A percentile compares a stretch with the other conserved stretches of the same genome.
phyloP scores from a whole-genome alignment of 1,139 yeast genomes.

The Kodamaea ohmeri region DNA sequence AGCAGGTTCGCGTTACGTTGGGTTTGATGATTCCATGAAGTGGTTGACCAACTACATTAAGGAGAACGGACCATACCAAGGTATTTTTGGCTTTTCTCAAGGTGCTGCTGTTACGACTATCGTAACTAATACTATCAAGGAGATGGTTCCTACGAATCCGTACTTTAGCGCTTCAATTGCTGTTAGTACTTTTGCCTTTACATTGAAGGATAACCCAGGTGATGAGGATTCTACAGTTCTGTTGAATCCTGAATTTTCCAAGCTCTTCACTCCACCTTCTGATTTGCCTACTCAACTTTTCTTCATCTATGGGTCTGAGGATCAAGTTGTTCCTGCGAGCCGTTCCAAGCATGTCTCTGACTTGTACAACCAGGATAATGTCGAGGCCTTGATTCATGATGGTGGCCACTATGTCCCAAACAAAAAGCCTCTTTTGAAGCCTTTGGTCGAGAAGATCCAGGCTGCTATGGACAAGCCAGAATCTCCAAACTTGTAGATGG shows the following conservation, averaged over 20 bases:
- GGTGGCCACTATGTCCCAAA: conserved; percentile 43
- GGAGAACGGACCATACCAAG: conserved; percentile 82
- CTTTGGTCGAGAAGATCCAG: conserved; percentile 2
- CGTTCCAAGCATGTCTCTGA: conserved; percentile 28
- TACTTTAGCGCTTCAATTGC: conserved; percentile 47
- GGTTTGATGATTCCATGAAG: conserved; percentile 30
- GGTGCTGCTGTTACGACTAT: conserved; percentile 84
- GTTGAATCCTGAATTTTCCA: conserved; percentile 12
- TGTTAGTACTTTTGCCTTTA: conserved; percentile 57
- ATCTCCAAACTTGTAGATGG: neutral
- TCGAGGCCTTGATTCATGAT: conserved; percentile 28
- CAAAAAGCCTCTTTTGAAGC: conserved; percentile 3
- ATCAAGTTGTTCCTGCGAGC: conserved; percentile 34
- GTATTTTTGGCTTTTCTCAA: conserved; percentile 87
- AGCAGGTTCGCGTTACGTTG: conserved; percentile 17
- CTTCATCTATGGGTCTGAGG: conserved; percentile 32
- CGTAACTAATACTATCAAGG: conserved; percentile 42
- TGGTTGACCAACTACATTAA: conserved; percentile 56
- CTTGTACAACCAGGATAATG: conserved; percentile 16
- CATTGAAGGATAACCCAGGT: conserved; percentile 21
- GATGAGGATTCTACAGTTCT: conserved; percentile 7
- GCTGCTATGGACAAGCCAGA: neutral
- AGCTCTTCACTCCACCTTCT: conserved; percentile 20
- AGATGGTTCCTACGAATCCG: conserved; percentile 39
- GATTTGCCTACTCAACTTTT: conserved; percentile 24